Evolutionary conservation across 176 grass and related monocot species (phyloP).

Genomic region (Carex kokanica): DNA sequence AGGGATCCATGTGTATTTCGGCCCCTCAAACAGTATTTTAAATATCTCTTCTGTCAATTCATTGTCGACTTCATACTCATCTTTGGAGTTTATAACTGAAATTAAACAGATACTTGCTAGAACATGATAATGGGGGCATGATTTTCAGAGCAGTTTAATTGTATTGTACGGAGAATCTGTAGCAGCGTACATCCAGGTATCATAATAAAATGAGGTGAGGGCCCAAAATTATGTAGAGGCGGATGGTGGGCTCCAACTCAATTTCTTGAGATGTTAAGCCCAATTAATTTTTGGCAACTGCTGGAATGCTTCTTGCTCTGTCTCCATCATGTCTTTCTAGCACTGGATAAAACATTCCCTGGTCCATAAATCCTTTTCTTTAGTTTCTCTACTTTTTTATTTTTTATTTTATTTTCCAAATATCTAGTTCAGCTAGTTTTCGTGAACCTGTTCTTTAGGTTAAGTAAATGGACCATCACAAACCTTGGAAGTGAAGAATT

Average conservation of each 20-base stretch:
- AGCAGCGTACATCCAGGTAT: neutral
- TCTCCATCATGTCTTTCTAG: constrained; percentile 12
- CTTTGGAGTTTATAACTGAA: neutral
- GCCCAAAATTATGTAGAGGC: neutral
- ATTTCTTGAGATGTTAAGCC: constrained; percentile 17
- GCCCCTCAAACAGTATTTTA: neutral
- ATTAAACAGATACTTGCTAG: neutral
- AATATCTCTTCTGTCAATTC: neutral
- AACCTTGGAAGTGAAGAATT: constrained; percentile 1
- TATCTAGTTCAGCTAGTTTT: neutral
- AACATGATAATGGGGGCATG: neutral
- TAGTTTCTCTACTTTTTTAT: neutral
- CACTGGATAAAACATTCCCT: constrained; percentile 9
- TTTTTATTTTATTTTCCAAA: neutral
- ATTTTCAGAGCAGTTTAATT: neutral
- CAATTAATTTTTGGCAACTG: neutral
- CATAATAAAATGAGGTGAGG: neutral
- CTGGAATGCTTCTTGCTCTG: constrained; percentile 9
- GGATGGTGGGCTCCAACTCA: neutral
- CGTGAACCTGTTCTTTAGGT: neutral
- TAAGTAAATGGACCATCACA: neutral
- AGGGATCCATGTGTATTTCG: neutral
- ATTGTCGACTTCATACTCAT: neutral
- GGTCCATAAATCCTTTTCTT: neutral
- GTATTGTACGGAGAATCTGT: neutral